Base-by-base conservation (phyloP, 345 rosid genomes). In the Salix exigua region DNA sequence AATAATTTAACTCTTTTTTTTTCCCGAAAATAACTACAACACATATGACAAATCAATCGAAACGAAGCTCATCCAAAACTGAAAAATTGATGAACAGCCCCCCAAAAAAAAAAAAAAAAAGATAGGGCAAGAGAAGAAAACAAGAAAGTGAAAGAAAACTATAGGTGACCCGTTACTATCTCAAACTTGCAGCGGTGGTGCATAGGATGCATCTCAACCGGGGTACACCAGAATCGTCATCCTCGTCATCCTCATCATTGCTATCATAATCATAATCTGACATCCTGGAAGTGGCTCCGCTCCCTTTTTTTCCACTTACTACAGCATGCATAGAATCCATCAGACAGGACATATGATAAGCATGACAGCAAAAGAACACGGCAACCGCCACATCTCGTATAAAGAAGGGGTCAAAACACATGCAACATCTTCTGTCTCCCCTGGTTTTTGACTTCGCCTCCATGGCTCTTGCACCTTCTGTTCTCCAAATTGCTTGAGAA, bases 331-430 rank as follows among this genome's bases (percentile, higher is more conserved):
- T 86, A 28, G 97, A 90, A 82, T 94, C 99, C 89, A 75, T 77
- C 75, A 96, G 92, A 77, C 99, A 96, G 28, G 80, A 81, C 88
- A 72, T 83, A 84, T 96, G 99, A 83, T 96, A 94, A 51, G 92
- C 93, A 79, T 96, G 99, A 71, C 99, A 94, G 80, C 99, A 96
- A 82, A 92, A 94, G 94, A 96, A 96, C 67, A 87, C 84, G 11
- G 92, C 83, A 1, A 90, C 96, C 0, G 97, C 90, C 62, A 87
- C 93, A 19, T 87, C 89, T 80, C 88, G 94, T 75, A 94, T 88
- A 13, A 97, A 94, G 68, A 96, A 87, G 25, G 94, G 92, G 53
- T 94, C 97, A 4, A 96, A 96, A 81, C 99, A 96, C 81, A 96
- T 88, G 90, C 99, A 92, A 75, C 98, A 96, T 79, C 99, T 88